Evolutionary conservation across 495 filamentous ascomycete species (phyloP).

Genomic region (Rhizodiscina lignyota): DNA sequence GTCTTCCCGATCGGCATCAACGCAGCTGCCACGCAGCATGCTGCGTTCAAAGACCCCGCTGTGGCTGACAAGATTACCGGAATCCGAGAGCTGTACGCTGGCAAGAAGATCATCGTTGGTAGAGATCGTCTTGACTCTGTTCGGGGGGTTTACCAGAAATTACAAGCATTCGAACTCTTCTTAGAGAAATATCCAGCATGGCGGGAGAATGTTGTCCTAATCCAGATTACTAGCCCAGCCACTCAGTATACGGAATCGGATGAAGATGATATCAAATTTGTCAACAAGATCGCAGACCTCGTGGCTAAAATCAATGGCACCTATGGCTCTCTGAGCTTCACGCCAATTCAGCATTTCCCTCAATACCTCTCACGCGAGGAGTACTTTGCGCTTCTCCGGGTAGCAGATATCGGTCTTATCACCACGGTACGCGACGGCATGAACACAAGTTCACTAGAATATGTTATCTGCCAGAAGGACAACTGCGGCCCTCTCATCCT

Average conservation of each 20-base stretch:
- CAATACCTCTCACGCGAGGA: constrained; percentile 76
- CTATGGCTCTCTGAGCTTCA: constrained; percentile 69
- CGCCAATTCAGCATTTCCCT: constrained; percentile 81
- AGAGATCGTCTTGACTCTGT: constrained; percentile 81
- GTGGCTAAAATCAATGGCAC: constrained; percentile 80
- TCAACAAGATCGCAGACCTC: constrained; percentile 70
- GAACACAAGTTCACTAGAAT: constrained; percentile 92
- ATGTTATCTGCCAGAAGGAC: constrained; percentile 76
- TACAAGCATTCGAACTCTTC: constrained; percentile 84
- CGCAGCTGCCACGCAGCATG: constrained; percentile 47
- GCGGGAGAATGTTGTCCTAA: constrained; percentile 80
- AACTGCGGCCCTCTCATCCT: constrained; percentile 74
- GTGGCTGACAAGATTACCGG: constrained; percentile 48
- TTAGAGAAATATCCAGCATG: constrained; percentile 75
- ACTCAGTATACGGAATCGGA: constrained; percentile 35
- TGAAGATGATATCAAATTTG: constrained; percentile 41
- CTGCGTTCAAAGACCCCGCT: constrained; percentile 49
- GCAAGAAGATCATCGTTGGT: constrained; percentile 87
- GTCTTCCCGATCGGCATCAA: constrained; percentile 88
- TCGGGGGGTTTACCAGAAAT: constrained; percentile 78
- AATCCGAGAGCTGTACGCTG: constrained; percentile 56
- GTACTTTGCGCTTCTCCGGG: constrained; percentile 78
- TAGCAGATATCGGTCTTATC: constrained; percentile 78
- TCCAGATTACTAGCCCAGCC: constrained; percentile 85
- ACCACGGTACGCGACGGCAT: constrained; percentile 88